phyloP scores from a whole-genome alignment of 2,329 filamentous ascomycete genomes.

The Gyromitra esculenta region DNA sequence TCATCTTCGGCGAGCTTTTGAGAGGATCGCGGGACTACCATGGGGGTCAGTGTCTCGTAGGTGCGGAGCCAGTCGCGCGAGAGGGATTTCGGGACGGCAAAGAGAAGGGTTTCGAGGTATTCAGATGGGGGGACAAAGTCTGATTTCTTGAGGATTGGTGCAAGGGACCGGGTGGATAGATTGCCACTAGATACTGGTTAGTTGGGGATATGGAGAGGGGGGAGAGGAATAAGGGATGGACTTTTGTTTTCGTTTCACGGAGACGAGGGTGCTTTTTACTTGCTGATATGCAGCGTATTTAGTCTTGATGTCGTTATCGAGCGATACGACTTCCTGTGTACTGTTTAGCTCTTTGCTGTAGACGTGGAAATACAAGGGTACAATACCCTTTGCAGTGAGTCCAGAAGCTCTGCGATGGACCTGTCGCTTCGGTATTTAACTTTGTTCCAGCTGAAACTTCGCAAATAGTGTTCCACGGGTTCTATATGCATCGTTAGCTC shows the following conservation, averaged over 20 bases:
- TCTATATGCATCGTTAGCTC: slow-evolving; percentile 66
- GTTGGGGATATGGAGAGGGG: not conserved
- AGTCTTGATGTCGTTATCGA: slow-evolving; percentile 94
- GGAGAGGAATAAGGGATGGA: slow-evolving; percentile 17
- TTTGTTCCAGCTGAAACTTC: slow-evolving; percentile 94
- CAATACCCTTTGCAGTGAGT: slow-evolving; percentile 82
- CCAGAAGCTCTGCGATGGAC: slow-evolving; percentile 84
- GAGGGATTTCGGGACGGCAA: slow-evolving; percentile 81
- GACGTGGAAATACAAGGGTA: not conserved
- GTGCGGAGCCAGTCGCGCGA: slow-evolving; percentile 88
- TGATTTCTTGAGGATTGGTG: slow-evolving; percentile 83
- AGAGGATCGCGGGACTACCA: slow-evolving; percentile 93
- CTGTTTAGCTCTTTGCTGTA: not conserved
- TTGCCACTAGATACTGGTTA: slow-evolving; percentile 72
- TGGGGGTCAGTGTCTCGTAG: slow-evolving; percentile 87
- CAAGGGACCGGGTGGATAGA: slow-evolving; percentile 89
- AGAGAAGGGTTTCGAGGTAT: slow-evolving; percentile 93
- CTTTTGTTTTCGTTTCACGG: slow-evolving; percentile 80
- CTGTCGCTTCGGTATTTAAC: slow-evolving; percentile 96
- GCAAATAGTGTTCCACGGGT: slow-evolving; percentile 92
- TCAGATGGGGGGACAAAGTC: slow-evolving; percentile 88
- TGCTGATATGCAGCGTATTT: slow-evolving; percentile 96
- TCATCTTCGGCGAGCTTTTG: slow-evolving; percentile 82
- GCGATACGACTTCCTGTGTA: slow-evolving; percentile 80
- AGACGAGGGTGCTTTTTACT: slow-evolving; percentile 82